Conservation (phyloP, 2,329 filamentous ascomycete species). For the Phialophora chinensis region DNA sequence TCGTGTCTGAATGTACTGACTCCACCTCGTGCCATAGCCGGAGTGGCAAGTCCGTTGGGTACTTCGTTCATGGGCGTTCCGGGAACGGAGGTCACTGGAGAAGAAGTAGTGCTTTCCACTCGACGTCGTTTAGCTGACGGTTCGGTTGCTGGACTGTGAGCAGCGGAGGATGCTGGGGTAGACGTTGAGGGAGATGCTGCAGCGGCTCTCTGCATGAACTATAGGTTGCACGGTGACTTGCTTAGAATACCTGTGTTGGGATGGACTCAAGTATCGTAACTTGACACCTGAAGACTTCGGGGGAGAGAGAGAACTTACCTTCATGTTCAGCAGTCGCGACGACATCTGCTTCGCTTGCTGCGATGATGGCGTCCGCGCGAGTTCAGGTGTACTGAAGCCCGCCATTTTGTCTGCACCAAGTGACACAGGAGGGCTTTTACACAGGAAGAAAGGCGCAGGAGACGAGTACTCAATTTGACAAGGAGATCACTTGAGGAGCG, state of each 20-base stretch:
- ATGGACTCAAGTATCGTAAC: not conserved
- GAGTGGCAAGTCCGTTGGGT: not conserved
- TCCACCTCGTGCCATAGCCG: conserved; percentile 27
- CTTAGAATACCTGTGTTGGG: conserved; percentile 5
- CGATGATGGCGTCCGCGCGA: conserved; percentile 19
- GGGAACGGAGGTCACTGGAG: conserved; percentile 20
- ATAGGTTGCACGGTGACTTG: not conserved
- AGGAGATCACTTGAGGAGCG: not conserved
- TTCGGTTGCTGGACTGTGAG: conserved; percentile 32
- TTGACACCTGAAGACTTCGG: conserved; percentile 2
- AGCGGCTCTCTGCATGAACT: conserved; percentile 40
- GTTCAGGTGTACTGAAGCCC: conserved; percentile 26
- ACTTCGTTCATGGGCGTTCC: conserved; percentile 21
- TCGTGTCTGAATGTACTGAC: conserved; percentile 27
- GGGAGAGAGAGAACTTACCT: conserved; percentile 27
- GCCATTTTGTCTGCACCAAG: conserved; percentile 24
- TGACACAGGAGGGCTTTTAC: not conserved
- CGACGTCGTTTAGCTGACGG: conserved; percentile 33
- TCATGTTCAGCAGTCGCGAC: conserved; percentile 40
- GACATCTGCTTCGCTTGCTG: conserved; percentile 38
- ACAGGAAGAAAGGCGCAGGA: not conserved
- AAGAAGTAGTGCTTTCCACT: conserved; percentile 24
- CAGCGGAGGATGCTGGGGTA: conserved; percentile 16
- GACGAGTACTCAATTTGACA: not conserved
- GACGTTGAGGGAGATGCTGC: conserved; percentile 25